These are phyloP conservation scores for Santalum album DNA, from an alignment of 164 flowering plant species.

Conservation along the genomic window DNA sequence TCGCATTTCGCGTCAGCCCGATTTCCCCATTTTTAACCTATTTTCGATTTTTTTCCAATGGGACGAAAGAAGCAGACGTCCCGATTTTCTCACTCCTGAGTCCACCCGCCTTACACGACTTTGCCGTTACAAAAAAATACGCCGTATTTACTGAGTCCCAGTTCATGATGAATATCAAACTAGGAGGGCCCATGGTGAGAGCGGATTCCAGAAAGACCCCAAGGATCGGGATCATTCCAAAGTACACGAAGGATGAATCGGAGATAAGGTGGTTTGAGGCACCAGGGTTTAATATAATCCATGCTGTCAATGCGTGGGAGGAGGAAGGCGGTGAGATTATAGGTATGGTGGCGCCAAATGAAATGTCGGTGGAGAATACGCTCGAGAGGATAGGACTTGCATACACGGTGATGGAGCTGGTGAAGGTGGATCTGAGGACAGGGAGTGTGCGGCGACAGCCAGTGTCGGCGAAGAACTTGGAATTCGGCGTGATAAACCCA, in stretches of 20 bases:
- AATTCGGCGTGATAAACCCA: constrained; percentile 4
- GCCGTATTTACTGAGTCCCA: constrained; percentile 3
- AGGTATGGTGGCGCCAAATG: constrained; percentile 2
- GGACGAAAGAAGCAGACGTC: constrained; percentile 8
- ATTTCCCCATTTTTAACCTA: constrained; percentile 7
- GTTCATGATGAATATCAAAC: not conserved
- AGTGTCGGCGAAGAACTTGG: constrained; percentile 2
- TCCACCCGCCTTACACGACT: constrained; percentile 7
- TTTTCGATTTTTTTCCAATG: constrained; percentile 8
- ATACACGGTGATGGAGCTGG: constrained; percentile 3
- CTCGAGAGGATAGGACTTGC: not conserved
- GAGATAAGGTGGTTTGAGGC: constrained; percentile 7
- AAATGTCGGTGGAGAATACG: not conserved
- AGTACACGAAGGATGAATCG: not conserved
- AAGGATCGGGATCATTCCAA: constrained; percentile 4
- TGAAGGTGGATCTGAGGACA: constrained; percentile 3
- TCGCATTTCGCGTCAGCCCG: constrained; percentile 10
- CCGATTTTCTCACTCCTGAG: constrained; percentile 4
- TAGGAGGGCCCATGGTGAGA: not conserved
- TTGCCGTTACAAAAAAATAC: constrained; percentile 5
- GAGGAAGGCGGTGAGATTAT: not conserved
- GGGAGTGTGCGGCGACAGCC: not conserved
- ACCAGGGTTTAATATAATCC: constrained; percentile 4
- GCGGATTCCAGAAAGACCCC: not conserved
- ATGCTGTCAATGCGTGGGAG: constrained; percentile 10